Evolutionary conservation across 805 yeast species (phyloP).

Genomic region (Candida qinlingensis): DNA sequence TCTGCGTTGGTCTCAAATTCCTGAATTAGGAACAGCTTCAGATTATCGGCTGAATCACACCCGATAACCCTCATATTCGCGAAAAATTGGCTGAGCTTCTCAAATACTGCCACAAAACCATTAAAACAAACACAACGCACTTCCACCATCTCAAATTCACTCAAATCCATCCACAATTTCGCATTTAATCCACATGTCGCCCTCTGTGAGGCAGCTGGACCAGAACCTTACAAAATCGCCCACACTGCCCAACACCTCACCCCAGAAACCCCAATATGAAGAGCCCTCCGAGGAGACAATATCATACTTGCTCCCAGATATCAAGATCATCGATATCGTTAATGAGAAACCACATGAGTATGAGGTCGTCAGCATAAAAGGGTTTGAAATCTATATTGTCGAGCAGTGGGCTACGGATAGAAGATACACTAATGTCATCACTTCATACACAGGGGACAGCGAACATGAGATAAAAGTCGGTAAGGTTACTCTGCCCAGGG

Average conservation of each 20-base stretch:
- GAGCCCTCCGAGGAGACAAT: background rate
- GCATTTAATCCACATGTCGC: background rate
- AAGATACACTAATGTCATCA: constrained; percentile 57
- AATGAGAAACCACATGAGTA: constrained; percentile 37
- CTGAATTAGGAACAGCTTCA: too few relatives aligned
- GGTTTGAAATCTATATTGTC: constrained; percentile 86
- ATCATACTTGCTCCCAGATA: constrained; percentile 48
- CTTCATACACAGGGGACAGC: constrained; percentile 81
- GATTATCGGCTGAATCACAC: too few relatives aligned
- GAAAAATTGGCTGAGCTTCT: too few relatives aligned
- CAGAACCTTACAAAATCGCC: background rate
- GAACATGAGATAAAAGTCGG: constrained; percentile 59
- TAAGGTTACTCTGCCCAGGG: constrained; percentile 44
- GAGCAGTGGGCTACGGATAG: constrained; percentile 92
- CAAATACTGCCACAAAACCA: too few relatives aligned
- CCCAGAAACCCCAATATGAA: background rate
- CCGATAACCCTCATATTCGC: too few relatives aligned
- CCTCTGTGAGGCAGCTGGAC: background rate
- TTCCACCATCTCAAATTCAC: too few relatives aligned
- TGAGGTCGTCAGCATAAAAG: constrained; percentile 47
- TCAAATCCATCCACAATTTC: too few relatives aligned
- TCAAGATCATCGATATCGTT: constrained; percentile 45
- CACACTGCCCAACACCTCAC: background rate
- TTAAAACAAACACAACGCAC: too few relatives aligned
- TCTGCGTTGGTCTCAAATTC: too few relatives aligned